Evolutionary conservation across 2,329 filamentous ascomycete genomes (phyloP).

Genomic region (Nemania sp.): DNA sequence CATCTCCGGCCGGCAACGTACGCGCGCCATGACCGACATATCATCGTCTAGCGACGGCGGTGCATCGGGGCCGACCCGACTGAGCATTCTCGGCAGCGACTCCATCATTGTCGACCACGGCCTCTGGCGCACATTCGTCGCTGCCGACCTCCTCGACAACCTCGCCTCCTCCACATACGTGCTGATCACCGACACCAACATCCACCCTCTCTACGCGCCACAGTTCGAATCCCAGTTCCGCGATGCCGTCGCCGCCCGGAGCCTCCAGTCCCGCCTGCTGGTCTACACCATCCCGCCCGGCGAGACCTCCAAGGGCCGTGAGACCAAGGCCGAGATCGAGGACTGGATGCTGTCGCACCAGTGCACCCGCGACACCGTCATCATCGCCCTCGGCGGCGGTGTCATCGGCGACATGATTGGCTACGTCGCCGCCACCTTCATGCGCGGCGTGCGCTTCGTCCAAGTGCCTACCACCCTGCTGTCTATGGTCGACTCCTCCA

Average conservation of each 20-base stretch:
- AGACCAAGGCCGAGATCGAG: constrained; percentile 95
- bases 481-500: constrained; percentile 98
- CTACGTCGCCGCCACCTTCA: constrained; percentile 97
- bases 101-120: constrained; percentile 93
- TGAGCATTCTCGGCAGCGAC: constrained; percentile 88
- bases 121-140: constrained; percentile 86
- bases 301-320: constrained; percentile 91
- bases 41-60: constrained; percentile 32
- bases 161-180: constrained; percentile 91
- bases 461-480: constrained; percentile 96
- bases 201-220: constrained; percentile 84
- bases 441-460: constrained; percentile 95
- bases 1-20: no score
- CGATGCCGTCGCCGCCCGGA: constrained; percentile 54
- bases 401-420: constrained; percentile 99
- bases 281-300: constrained; percentile 90
- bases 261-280: constrained; percentile 75
- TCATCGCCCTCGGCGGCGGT: constrained; percentile 93
- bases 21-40: constrained; percentile 42
- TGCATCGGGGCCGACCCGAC: constrained; percentile 62
- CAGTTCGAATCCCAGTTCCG: constrained; percentile 77
- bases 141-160: constrained; percentile 81
- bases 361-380: constrained; percentile 94
- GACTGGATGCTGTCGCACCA: constrained; percentile 94
- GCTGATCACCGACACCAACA: constrained; percentile 95